Evolutionary conservation across 2,329 filamentous ascomycete genomes (phyloP).

Genomic region (Penicillium frequentans): DNA sequence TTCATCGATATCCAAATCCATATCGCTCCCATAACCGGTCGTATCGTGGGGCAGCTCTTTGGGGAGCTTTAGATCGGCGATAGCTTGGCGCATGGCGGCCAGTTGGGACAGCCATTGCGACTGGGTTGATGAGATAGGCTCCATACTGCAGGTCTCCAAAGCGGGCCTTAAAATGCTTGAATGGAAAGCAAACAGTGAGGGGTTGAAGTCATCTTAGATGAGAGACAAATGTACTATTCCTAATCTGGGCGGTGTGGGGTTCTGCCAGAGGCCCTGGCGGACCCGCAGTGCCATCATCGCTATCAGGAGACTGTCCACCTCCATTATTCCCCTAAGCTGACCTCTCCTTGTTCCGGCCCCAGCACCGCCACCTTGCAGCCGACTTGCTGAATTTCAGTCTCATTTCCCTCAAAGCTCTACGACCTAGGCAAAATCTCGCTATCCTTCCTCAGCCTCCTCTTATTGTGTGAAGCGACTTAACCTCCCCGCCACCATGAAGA

Average conservation of each 20-base stretch:
- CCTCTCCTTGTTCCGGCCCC: background rate
- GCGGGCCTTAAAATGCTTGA: background rate
- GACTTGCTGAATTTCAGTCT: background rate
- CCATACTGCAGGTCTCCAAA: conserved; percentile 16
- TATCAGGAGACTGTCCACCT: conserved; percentile 1
- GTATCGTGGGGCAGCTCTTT: conserved; percentile 46
- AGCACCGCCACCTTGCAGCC: background rate
- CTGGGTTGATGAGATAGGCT: conserved; percentile 41
- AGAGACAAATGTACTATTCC: background rate
- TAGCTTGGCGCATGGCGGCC: conserved; percentile 79
- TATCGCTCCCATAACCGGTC: conserved; percentile 53
- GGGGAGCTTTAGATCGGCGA: conserved; percentile 68
- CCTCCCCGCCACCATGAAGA: conserved; percentile 66
- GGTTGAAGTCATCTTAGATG: background rate
- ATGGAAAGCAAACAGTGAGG: background rate
- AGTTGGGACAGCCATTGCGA: conserved; percentile 83
- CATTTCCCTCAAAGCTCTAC: background rate
- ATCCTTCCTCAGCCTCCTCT: background rate
- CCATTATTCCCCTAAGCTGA: background rate
- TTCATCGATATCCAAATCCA: conserved; percentile 62
- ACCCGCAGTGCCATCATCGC: conserved; percentile 5
- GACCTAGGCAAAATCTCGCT: background rate
- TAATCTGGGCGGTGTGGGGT: conserved; percentile 3
- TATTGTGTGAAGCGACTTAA: background rate
- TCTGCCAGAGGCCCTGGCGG: conserved; percentile 1